These are phyloP conservation scores for Russula abietina DNA, from an alignment of 768 basidiomycete genomes.

Conservation along the genomic window DNA sequence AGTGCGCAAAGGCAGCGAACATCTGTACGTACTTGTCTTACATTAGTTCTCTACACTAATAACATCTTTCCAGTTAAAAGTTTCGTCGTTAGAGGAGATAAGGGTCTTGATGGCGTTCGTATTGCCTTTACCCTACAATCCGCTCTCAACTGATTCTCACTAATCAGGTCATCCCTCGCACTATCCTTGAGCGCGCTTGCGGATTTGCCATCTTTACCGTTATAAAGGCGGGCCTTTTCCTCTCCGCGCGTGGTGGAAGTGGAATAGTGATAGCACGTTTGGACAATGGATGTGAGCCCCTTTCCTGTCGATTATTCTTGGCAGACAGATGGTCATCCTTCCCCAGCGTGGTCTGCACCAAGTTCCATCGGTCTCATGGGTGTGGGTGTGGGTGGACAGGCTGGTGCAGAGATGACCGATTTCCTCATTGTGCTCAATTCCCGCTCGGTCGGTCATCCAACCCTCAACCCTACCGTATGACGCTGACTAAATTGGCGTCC, in stretches of 20 bases:
- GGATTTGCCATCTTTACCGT: conserved; percentile 92
- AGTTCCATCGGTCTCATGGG: conserved; percentile 93
- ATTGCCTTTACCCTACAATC: not conserved
- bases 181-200: conserved; percentile 49
- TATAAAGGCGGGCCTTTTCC: conserved; percentile 62
- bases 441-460: conserved; percentile 47
- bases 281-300: conserved; percentile 66
- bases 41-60: not conserved
- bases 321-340: not conserved
- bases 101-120: conserved; percentile 75
- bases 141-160: not conserved
- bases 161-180: conserved; percentile 47
- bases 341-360: conserved; percentile 84
- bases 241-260: conserved; percentile 75
- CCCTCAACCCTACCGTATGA: not conserved
- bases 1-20: conserved; percentile 81
- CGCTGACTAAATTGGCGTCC: conserved; percentile 7
- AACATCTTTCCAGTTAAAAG: conserved; percentile 55
- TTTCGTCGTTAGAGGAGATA: conserved; percentile 75
- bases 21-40: conserved; percentile 51
- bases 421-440: conserved; percentile 88
- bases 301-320: not conserved
- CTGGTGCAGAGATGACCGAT: conserved; percentile 84
- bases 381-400: conserved; percentile 78
- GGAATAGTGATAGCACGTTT: conserved; percentile 88